A percentile compares a stretch with the other conserved stretches of the same genome.
Conservation (phyloP, 2,329 filamentous ascomycete genomes). For the Trichoderma simmonsii region DNA sequence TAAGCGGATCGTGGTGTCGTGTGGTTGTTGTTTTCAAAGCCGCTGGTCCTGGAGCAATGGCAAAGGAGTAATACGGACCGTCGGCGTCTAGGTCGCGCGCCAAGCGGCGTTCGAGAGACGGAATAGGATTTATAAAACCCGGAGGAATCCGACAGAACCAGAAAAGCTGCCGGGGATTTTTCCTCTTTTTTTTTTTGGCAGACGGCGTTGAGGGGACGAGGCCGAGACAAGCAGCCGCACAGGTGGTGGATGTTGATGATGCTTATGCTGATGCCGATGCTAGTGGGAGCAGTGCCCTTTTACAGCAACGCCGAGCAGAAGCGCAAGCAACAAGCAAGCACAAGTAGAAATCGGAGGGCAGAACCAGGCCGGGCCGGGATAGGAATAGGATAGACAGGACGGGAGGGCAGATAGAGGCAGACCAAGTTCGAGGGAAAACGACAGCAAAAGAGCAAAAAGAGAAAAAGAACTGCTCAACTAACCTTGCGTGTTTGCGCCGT, state of each 20-base stretch:
- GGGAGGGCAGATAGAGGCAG: background rate
- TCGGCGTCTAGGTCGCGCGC: conserved; percentile 9
- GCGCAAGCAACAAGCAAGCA: background rate
- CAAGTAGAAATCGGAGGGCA: background rate
- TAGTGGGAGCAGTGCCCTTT: background rate
- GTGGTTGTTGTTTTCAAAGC: background rate
- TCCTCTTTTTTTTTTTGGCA: background rate
- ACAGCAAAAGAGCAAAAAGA: background rate
- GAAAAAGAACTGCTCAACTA: background rate
- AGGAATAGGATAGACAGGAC: background rate
- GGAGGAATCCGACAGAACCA: background rate
- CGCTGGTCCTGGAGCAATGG: background rate
- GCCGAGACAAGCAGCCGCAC: background rate
- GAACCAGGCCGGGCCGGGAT: background rate
- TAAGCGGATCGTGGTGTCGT: background rate
- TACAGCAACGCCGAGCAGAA: background rate
- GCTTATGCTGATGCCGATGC: background rate
- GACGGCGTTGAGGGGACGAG: background rate
- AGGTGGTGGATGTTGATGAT: background rate
- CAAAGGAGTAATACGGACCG: conserved; percentile 5
- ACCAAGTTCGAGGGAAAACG: background rate
- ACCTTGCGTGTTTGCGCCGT: conserved; percentile 21
- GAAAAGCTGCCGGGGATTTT: background rate
- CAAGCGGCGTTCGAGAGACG: background rate
- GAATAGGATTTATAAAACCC: background rate